Evolutionary conservation across 257 asterid genomes (phyloP).

Genomic region (Petunia secreta): DNA sequence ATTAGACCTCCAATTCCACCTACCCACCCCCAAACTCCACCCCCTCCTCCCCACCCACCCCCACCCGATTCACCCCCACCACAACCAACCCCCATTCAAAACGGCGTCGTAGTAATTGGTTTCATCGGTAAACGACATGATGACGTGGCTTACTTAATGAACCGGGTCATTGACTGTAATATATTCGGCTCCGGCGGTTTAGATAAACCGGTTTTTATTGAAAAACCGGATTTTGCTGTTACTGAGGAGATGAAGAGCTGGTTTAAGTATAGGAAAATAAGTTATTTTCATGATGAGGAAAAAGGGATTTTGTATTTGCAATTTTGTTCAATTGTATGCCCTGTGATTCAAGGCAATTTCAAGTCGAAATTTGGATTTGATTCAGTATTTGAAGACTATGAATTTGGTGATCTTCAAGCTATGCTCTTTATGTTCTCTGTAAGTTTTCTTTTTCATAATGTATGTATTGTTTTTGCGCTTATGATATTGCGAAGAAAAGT

Average conservation of each 20-base stretch:
- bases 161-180: constrained; percentile 72
- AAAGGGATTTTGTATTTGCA: constrained; percentile 80
- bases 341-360: constrained; percentile 34
- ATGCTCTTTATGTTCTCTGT: constrained; percentile 94
- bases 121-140: constrained; percentile 73
- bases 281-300: constrained; percentile 63
- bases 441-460: constrained; percentile 39
- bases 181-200: constrained; percentile 77
- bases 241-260: constrained; percentile 57
- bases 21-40: constrained; percentile 38
- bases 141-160: constrained; percentile 74
- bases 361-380: constrained; percentile 48
- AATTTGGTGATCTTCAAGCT: constrained; percentile 81
- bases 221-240: constrained; percentile 40
- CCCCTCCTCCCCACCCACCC: constrained; percentile 43
- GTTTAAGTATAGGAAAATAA: constrained; percentile 69
- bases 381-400: constrained; percentile 61
- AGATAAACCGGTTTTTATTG: constrained; percentile 55
- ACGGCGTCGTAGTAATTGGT: constrained; percentile 84
- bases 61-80: constrained; percentile 33
- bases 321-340: constrained; percentile 50
- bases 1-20: constrained; percentile 57
- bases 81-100: constrained; percentile 38
- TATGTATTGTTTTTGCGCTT: not conserved
- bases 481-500: no score